Conservation (phyloP, 2,329 filamentous ascomycete genomes). For the Colletotrichum sp. region DNA sequence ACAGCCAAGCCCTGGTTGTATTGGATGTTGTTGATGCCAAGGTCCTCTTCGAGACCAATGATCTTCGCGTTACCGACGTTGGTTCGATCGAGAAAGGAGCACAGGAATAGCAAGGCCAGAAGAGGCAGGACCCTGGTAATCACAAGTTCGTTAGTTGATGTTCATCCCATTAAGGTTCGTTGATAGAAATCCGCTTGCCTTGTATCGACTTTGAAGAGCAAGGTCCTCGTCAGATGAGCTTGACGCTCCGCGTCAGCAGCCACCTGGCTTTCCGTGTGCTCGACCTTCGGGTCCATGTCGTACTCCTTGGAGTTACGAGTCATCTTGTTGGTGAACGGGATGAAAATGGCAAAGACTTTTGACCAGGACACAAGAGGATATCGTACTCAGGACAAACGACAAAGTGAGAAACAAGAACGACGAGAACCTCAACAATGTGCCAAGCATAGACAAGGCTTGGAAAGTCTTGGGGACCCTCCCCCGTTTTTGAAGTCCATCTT, state of each 20-base stretch:
- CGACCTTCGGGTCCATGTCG: conserved; percentile 22
- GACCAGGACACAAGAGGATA: neutral
- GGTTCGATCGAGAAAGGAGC: conserved; percentile 70
- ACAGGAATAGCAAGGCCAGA: conserved; percentile 69
- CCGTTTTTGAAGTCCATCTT: conserved; percentile 16
- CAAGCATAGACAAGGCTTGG: conserved; percentile 4
- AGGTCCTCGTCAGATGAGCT: conserved; percentile 24
- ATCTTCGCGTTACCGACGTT: conserved; percentile 77
- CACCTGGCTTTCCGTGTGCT: conserved; percentile 24
- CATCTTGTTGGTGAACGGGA: neutral
- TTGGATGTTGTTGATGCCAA: conserved; percentile 64
- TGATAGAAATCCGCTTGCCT: conserved; percentile 10
- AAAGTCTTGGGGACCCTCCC: conserved; percentile 5
- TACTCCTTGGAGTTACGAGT: neutral
- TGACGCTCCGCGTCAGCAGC: conserved; percentile 13
- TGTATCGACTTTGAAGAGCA: conserved; percentile 34
- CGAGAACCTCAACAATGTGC: neutral
- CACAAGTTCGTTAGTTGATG: neutral
- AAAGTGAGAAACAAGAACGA: neutral
- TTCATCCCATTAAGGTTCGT: neutral
- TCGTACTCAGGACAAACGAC: neutral
- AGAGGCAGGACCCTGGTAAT: conserved; percentile 61
- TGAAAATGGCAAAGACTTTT: neutral
- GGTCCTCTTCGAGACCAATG: conserved; percentile 62
- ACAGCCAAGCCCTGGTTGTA: conserved; percentile 69